Evolutionary conservation across 306 rosid genomes (phyloP).

Genomic region (cucumber (Cucumis sativus)): Cucumber_9930_V3 NC_026660.2:22902501-22903000

Average conservation of each 20-base stretch:
- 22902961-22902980: too few species aligned
- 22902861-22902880: slow-evolving; percentile 65
- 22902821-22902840: slow-evolving; percentile 78
- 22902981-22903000: neutral
- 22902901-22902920: slow-evolving; percentile 18
- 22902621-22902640: neutral
- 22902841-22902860: slow-evolving; percentile 70
- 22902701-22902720: slow-evolving; percentile 1
- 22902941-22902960: neutral
- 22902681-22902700: neutral
- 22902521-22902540: neutral
- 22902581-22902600: neutral
- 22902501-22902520: neutral
- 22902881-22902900: slow-evolving; percentile 78
- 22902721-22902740: slow-evolving; percentile 4
- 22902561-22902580: neutral
- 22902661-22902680: neutral
- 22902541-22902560: neutral
- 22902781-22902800: slow-evolving; percentile 74
- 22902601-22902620: neutral
- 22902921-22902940: neutral
- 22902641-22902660: neutral
- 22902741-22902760: slow-evolving; percentile 32
- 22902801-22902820: slow-evolving; percentile 80
- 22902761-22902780: slow-evolving; percentile 86